A percentile compares a stretch with the other conserved stretches of the same genome.
Evolutionary conservation across 1,284 basidiomycete genomes (phyloP).

Genomic region (Cystobasidiaceae sp.): DNA sequence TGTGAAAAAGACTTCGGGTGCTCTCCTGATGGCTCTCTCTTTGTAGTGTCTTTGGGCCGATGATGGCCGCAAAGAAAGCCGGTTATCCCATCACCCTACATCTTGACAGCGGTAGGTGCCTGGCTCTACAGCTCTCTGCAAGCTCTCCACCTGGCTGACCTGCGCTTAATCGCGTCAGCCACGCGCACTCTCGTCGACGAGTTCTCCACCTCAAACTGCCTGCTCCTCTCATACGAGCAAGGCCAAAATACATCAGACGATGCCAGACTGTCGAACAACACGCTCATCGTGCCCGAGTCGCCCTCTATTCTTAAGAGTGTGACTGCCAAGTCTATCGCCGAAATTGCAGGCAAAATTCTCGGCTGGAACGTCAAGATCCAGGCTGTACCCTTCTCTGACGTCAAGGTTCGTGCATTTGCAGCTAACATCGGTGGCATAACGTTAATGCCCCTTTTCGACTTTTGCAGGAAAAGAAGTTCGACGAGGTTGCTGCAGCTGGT

Average conservation of each 20-base stretch:
- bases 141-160: background rate
- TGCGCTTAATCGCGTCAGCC: constrained; percentile 31
- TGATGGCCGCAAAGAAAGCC: constrained; percentile 43
- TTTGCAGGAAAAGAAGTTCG: constrained; percentile 31
- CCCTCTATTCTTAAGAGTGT: constrained; percentile 40
- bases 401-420: constrained; percentile 11
- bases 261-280: constrained; percentile 24
- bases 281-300: constrained; percentile 38
- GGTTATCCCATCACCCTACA: constrained; percentile 48
- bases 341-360: constrained; percentile 43
- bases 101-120: constrained; percentile 32
- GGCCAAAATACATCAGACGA: constrained; percentile 17
- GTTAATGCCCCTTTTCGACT: background rate
- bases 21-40: background rate
- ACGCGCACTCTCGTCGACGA: constrained; percentile 45
- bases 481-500: constrained; percentile 44
- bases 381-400: constrained; percentile 43
- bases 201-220: constrained; percentile 47
- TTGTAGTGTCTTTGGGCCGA: constrained; percentile 39
- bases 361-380: constrained; percentile 46
- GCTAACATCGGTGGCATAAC: background rate
- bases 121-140: too few species aligned
- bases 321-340: constrained; percentile 39
- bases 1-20: background rate
- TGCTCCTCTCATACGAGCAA: constrained; percentile 38